Base-by-base conservation (phyloP, 495 filamentous ascomycete genomes). In the Podospora pseudoanserina region DNA sequence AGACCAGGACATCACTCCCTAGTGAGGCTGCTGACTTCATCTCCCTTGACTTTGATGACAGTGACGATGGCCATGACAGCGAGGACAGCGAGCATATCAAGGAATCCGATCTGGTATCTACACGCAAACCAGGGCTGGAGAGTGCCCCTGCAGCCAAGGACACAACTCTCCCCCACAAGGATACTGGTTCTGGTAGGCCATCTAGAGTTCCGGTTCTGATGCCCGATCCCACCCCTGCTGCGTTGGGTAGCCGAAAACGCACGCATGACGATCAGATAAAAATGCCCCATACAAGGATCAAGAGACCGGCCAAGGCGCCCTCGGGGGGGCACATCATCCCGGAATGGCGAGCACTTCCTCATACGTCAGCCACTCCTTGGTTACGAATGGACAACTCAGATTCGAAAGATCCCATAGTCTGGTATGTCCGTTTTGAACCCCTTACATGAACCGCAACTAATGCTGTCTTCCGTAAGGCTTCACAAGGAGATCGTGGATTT, bases 401-500 rank as follows among this genome's bases (percentile, higher is more conserved):
- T 26, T 80, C 80, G 4, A 67, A 74, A 3, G 79, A 79, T 32
- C 77, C 83, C 72, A 77, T 76, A 44, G 75, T 81, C 28, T 86
- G 87, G 87, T 88, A 81, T 76, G 82, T 58, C 3, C 7, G 20
- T 58, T 7, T 1, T 19, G 19, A 23, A 58, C n/a, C 6, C 55
- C 23, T 58, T 19, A 11, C 15, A 9, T 49, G 13, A 58, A 26
- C 55, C 23, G 1, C n/a, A 4, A 18, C 55, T 44, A 32, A 28
- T 49, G 15, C n/a, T 16, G 4, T 39, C 20, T 3, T 34, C 20
- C 20, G 2, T 26, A 64, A 88, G 90, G 76, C 80, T 99, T 9
- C 92, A 97, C 75, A 90, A 91, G 70, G 95, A 91, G 73, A 90
- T 98, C 55, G 79, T 90, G n/a, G 91, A 94, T 65, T 97, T 97